phyloP scores from a whole-genome alignment of 805 yeast genomes.

The Kregervanrija fluxuum region DNA sequence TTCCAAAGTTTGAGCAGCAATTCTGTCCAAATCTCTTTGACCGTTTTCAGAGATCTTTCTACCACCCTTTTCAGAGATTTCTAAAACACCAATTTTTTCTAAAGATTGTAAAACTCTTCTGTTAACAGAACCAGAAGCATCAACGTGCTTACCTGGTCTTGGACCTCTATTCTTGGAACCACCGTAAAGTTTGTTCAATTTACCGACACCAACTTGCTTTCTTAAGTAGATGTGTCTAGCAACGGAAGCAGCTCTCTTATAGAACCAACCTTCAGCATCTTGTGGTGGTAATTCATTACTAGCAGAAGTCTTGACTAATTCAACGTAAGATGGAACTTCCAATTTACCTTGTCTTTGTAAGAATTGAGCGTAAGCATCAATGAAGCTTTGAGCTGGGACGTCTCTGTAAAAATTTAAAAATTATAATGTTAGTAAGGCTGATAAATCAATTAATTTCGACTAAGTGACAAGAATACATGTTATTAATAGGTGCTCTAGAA shows the following conservation, averaged over 20 bases:
- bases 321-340: constrained; percentile 99
- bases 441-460: background rate
- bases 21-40: constrained; percentile 99
- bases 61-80: constrained; percentile 96
- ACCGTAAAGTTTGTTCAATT: constrained; percentile 98
- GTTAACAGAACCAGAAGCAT: constrained; percentile 99
- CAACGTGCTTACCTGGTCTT: constrained; percentile 97
- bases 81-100: constrained; percentile 96
- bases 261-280: constrained; percentile 99
- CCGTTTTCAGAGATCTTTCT: constrained; percentile 99
- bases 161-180: constrained; percentile 98
- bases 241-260: constrained; percentile 99
- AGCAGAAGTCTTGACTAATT: constrained; percentile 97
- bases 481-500: too few relatives aligned
- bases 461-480: too few relatives aligned
- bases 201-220: constrained; percentile 99
- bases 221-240: constrained; percentile 99
- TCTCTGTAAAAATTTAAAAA: constrained; percentile 53
- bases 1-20: constrained; percentile 97
- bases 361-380: constrained; percentile 99
- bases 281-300: constrained; percentile 99
- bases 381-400: constrained; percentile 99
- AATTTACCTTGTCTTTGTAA: constrained; percentile 99
- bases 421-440: background rate
- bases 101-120: constrained; percentile 97